Percentiles rank a stretch among this genome's conserved stretches.
These are phyloP conservation scores for Rhodosporidiobolus odoratus DNA, from an alignment of 768 basidiomycete genomes.

Conservation along the genomic window DNA sequence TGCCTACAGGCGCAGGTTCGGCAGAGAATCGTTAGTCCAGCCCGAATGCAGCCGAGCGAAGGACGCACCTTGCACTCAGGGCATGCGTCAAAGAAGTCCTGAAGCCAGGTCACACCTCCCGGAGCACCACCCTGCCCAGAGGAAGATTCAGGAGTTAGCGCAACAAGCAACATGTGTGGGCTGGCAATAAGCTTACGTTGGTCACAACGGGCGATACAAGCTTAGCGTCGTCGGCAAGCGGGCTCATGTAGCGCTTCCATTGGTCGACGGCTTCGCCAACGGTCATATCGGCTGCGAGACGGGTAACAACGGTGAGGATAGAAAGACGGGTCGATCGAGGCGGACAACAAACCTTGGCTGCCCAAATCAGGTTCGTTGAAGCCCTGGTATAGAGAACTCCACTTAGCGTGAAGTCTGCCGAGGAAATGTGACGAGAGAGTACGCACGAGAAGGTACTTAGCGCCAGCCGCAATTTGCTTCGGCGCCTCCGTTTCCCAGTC, in stretches of 20 bases:
- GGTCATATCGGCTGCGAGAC: constrained; percentile 15
- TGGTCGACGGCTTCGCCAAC: constrained; percentile 1
- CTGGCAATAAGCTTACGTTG: neutral
- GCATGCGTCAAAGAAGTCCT: constrained; percentile 18
- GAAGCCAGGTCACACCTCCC: no score
- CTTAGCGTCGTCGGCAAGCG: constrained; percentile 20
- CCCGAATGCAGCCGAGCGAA: no score
- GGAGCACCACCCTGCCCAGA: neutral
- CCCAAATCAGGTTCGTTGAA: no score
- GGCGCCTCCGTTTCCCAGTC: constrained; percentile 11
- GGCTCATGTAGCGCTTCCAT: constrained; percentile 29
- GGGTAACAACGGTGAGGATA: neutral
- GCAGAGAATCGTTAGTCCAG: neutral
- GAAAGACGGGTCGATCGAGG: no score
- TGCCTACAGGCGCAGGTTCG: no score
- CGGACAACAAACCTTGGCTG: no score
- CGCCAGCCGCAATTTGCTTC: constrained; percentile 13
- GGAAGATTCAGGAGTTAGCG: no score
- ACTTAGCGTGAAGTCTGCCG: no score
- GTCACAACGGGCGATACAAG: constrained; percentile 34
- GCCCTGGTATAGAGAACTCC: no score
- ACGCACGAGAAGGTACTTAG: constrained; percentile 10
- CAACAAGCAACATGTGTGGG: no score
- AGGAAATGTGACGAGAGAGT: no score
- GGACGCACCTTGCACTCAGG: constrained; percentile 13